Evolutionary conservation across 1,284 basidiomycete genomes (phyloP).

Genomic region (Hortiboletus rubellus): DNA sequence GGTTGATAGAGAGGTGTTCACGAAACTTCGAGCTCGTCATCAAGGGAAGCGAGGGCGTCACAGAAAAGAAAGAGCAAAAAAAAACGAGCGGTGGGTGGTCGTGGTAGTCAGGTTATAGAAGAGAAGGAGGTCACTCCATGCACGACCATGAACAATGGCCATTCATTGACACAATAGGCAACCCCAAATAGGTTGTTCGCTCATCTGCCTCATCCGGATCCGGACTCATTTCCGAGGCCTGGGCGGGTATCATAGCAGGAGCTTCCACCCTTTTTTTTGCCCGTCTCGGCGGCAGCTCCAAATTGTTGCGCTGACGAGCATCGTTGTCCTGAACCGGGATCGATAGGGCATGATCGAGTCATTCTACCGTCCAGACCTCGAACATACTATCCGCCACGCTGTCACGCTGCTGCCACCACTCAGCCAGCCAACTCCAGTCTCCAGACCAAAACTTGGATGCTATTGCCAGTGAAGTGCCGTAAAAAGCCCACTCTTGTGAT

Average conservation of each 20-base stretch:
- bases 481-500: too few relatives aligned
- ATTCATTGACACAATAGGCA: conserved; percentile 15
- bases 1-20: conserved; percentile 37
- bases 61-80: neutral
- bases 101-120: conserved; percentile 9
- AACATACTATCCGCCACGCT: neutral
- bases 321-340: too few relatives aligned
- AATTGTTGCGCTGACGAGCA: too few relatives aligned
- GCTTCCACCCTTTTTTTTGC: too few relatives aligned
- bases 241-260: too few relatives aligned
- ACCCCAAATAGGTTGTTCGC: conserved; percentile 12
- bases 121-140: neutral
- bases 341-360: neutral
- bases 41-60: neutral
- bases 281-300: too few relatives aligned
- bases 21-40: conserved; percentile 34
- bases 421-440: too few relatives aligned
- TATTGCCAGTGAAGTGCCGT: too few relatives aligned
- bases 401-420: too few relatives aligned
- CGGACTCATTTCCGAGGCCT: neutral
- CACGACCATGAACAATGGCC: conserved; percentile 24
- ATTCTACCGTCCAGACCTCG: neutral
- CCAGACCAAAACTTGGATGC: too few relatives aligned
- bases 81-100: neutral
- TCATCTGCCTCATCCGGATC: neutral